Evolutionary conservation across 495 filamentous ascomycete genomes (phyloP).

Genomic region (Pseudomonodictys pantanalensis): DNA sequence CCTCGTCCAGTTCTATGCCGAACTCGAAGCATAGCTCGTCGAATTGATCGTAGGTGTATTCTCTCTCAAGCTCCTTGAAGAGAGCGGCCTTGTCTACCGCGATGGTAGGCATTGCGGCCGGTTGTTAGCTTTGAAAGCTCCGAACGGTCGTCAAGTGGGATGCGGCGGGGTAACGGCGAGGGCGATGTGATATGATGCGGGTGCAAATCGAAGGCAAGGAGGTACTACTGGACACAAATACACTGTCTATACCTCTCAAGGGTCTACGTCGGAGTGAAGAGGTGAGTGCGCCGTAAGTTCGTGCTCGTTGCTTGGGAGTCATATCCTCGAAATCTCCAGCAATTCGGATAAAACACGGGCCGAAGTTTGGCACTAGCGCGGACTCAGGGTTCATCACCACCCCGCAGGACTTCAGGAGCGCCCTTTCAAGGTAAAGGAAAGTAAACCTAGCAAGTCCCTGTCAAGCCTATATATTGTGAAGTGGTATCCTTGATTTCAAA

Average conservation of each 20-base stretch:
- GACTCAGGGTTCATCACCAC: too few relatives aligned
- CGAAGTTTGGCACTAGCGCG: too few relatives aligned
- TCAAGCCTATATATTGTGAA: too few relatives aligned
- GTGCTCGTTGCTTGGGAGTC: too few relatives aligned
- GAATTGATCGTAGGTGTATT: slow-evolving; percentile 92
- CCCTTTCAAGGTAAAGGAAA: too few relatives aligned
- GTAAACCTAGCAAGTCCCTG: too few relatives aligned
- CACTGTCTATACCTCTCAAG: too few relatives aligned
- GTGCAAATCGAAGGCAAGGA: too few relatives aligned
- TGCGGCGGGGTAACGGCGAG: slow-evolving; percentile 21
- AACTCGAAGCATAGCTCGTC: slow-evolving; percentile 99
- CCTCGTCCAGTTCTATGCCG: slow-evolving; percentile 95
- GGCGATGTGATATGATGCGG: neutral
- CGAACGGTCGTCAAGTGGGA: neutral
- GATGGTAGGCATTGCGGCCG: slow-evolving; percentile 75
- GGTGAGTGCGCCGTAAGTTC: too few relatives aligned
- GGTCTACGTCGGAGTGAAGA: too few relatives aligned
- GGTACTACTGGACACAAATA: neutral
- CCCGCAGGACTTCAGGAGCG: too few relatives aligned
- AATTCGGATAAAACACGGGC: neutral
- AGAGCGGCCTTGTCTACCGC: slow-evolving; percentile 91
- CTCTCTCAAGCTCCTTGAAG: slow-evolving; percentile 83
- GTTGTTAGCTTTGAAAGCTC: neutral
- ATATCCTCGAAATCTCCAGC: slow-evolving; percentile 21
- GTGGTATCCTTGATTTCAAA: neutral